Percentiles rank a stretch among this genome's conserved stretches.
Evolutionary conservation across 306 rosid species (phyloP).

Genomic region (Prunus persica): Prunus_persica_NCBIv2 NC_034014.1:30189501-30190000

Average conservation of each 20-base stretch:
- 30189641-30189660: not conserved
- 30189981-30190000: not conserved
- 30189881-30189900: not conserved
- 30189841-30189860: not conserved
- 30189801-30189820: not conserved
- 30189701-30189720: not conserved
- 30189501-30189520: not conserved
- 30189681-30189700: not conserved
- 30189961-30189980: not conserved
- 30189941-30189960: not conserved
- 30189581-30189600: not conserved
- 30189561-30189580: not conserved
- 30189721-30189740: not conserved
- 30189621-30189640: not conserved
- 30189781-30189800: not conserved
- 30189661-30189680: not conserved
- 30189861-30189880: not conserved
- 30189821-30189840: not conserved
- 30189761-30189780: no score
- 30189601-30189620: not conserved
- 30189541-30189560: not conserved
- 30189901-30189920: not conserved
- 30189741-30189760: not conserved
- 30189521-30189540: not conserved
- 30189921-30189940: not conserved